A percentile compares a stretch with the other conserved stretches of the same genome.
Conservation (phyloP, 371 early-diverging fungal genomes). For the Mucor mucedo region DNA sequence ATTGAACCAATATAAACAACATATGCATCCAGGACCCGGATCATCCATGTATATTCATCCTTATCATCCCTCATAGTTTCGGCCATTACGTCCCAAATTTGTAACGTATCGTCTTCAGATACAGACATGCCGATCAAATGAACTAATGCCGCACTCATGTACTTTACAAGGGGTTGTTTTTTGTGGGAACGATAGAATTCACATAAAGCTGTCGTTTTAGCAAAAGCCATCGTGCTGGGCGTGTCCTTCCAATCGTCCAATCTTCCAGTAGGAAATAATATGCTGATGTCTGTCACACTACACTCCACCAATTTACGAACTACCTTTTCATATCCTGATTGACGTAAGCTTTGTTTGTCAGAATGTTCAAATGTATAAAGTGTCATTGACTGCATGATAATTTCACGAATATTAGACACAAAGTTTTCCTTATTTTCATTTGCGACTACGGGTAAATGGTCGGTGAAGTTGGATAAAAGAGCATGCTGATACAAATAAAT, state of each 20-base stretch:
- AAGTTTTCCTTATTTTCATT: constrained; percentile 27
- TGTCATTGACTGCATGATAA: constrained; percentile 11
- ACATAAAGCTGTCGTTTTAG: constrained; percentile 5
- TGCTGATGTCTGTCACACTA: constrained; percentile 22
- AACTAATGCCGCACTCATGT: constrained; percentile 9
- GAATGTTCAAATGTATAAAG: background rate
- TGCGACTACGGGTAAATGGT: constrained; percentile 26
- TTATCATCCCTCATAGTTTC: constrained; percentile 17
- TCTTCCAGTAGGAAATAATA: constrained; percentile 11
- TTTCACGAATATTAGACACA: constrained; percentile 23
- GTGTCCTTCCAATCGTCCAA: constrained; percentile 18
- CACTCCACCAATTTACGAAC: constrained; percentile 26
- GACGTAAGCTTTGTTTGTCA: background rate
- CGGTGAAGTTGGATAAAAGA: constrained; percentile 4
- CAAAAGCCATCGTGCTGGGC: background rate
- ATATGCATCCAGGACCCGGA: constrained; percentile 57
- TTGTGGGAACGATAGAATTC: constrained; percentile 30
- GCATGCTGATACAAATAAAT: background rate
- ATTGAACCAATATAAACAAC: constrained; percentile 43
- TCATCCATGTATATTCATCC: constrained; percentile 45
- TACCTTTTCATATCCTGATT: constrained; percentile 8
- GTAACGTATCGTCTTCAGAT: background rate
- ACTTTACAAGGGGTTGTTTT: constrained; percentile 12
- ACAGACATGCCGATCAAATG: constrained; percentile 5
- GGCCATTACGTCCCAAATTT: constrained; percentile 19